These are phyloP conservation scores for Phlebiopsis flavidoalba DNA, from an alignment of 768 basidiomycete genomes.

Conservation along the genomic window DNA sequence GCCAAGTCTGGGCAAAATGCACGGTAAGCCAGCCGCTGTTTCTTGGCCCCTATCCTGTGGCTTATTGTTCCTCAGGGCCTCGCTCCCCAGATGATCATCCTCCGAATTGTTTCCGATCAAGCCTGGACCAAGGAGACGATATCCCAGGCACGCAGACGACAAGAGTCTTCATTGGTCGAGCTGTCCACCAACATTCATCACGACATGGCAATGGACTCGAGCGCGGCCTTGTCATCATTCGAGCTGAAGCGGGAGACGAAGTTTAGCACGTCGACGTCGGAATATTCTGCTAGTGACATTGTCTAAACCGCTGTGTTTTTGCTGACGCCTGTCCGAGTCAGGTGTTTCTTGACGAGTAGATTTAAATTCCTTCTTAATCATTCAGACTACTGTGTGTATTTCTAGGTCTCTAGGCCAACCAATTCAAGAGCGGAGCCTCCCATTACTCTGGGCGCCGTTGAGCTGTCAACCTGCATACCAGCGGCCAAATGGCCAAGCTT, in stretches of 20 bases:
- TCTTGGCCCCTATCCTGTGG: not conserved
- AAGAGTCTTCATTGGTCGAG: not conserved
- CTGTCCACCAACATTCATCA: not conserved
- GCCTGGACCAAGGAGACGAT: conserved; percentile 27
- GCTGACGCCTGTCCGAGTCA: too few species aligned
- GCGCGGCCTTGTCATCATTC: not conserved
- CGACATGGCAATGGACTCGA: not conserved
- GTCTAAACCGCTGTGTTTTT: not conserved
- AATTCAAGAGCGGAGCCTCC: not conserved
- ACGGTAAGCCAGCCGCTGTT: conserved; percentile 24
- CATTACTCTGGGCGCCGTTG: not conserved
- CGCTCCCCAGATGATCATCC: conserved; percentile 28
- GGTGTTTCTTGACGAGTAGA: not conserved
- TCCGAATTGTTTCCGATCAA: conserved; percentile 25
- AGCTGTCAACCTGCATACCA: not conserved
- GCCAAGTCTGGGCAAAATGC: conserved; percentile 38
- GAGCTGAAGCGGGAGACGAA: not conserved
- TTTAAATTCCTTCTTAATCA: not conserved
- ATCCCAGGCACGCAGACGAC: not conserved
- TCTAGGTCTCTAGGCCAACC: not conserved
- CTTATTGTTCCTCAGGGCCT: conserved; percentile 24
- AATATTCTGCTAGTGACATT: not conserved
- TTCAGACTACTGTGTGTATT: not conserved
- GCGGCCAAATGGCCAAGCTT: not conserved
- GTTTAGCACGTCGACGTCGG: not conserved